Evolutionary conservation across 441 rosid species (phyloP), one percentile per base, ranked within the genome.

Genomic region (Rhodomyrtus psidioides): DNA sequence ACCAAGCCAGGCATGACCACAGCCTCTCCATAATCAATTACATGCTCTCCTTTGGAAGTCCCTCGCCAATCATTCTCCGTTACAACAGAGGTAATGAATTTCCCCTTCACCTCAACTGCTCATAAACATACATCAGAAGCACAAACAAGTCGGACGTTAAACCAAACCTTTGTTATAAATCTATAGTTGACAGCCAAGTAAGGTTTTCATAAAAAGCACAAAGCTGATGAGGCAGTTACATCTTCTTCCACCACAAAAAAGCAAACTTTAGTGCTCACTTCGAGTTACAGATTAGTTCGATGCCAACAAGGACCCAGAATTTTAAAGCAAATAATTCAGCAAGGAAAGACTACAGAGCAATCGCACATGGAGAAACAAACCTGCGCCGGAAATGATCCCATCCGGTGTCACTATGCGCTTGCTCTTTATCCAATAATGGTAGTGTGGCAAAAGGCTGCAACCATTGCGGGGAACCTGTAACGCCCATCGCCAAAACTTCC

Each of bases 1-100:
- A 97, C 85, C 89, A 97, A 86, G 62, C 99, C 99, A 83, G 99
- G 99, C 99, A 97, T 95, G 85, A 97, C 89, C 17, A 97, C 98
- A 83, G 98, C 98, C 82, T 97, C 94, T 55, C 94, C 97, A 87
- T 93, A 96, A 85, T 97, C 95, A 83, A 95, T 83, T 70, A 92
- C 90, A 76, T 92, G 88, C 51, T 65, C 94, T 83, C 88, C 85
- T 86, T 91, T 90, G 82, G 90, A 90, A 49, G 86, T 83, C 76
- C 88, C 90, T 70, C 53, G 87, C 97, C 96, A 97, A 88, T 95
- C 94, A n/a, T 74, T 94, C 89, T 92, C 93, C 87, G 88, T 91
- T 74, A 95, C 92, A 46, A 97, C 89, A 6, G 97, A 94, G 53
- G 89, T 84, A 53, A 97, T 93, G 60, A 88, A 84, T 83, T 94